phyloP scores from a whole-genome alignment of 176 grass and related monocot species.

The Puccinellia tenuiflora region DNA sequence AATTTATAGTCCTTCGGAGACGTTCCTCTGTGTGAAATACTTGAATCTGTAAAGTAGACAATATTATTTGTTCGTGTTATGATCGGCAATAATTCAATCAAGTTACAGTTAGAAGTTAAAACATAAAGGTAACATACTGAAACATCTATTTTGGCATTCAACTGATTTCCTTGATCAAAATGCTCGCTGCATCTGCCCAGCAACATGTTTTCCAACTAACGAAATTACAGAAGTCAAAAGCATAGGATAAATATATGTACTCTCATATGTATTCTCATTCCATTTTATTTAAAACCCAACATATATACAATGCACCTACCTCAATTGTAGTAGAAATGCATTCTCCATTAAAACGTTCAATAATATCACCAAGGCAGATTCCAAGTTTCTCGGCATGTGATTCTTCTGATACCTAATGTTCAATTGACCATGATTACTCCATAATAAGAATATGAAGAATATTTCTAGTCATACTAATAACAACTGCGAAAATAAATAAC shows the following conservation, averaged over 20 bases:
- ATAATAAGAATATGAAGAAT: not conserved
- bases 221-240: not conserved
- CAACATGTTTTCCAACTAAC: not conserved
- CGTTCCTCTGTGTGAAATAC: not conserved
- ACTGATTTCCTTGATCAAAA: not conserved
- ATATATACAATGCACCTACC: not conserved
- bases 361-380: not conserved
- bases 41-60: not conserved
- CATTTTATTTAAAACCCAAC: not conserved
- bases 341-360: not conserved
- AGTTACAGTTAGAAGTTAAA: not conserved
- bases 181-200: not conserved
- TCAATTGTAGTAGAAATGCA: not conserved
- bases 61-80: not conserved
- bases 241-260: too few species aligned
- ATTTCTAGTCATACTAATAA: not conserved
- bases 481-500: not conserved
- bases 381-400: constrained; percentile 3
- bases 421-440: not conserved
- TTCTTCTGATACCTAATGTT: not conserved
- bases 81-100: not conserved
- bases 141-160: not conserved
- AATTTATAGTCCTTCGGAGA: not conserved
- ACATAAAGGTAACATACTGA: not conserved
- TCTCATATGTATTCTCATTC: not conserved